These are phyloP conservation scores for Fusarium sp. DNA, from an alignment of 2,329 filamentous ascomycete species.

Conservation along the genomic window DNA sequence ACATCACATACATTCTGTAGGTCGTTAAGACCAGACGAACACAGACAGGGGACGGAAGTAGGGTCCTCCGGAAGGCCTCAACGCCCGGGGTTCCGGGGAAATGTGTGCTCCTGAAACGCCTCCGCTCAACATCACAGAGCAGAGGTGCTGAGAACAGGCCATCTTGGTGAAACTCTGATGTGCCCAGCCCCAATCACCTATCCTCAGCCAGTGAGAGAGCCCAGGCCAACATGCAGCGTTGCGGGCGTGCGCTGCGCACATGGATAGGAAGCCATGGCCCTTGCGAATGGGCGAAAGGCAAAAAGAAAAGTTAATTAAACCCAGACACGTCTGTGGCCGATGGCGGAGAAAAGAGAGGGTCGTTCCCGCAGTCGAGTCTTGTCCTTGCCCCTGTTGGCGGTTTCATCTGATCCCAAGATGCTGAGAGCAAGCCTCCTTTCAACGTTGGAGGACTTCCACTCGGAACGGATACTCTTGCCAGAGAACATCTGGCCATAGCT, in stretches of 20 bases:
- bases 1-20: not conserved
- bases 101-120: slow-evolving; percentile 35
- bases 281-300: not conserved
- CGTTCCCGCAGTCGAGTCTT: not conserved
- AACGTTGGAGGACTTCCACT: not conserved
- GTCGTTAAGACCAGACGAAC: not conserved
- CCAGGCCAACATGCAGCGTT: not conserved
- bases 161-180: slow-evolving; percentile 20
- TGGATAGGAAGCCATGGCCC: not conserved
- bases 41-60: slow-evolving; percentile 11
- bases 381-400: slow-evolving; percentile 16
- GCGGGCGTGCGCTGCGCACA: slow-evolving; percentile 1
- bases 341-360: slow-evolving; percentile 17
- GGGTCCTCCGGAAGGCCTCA: slow-evolving; percentile 19
- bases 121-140: not conserved
- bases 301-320: slow-evolving; percentile 29
- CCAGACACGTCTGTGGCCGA: not conserved
- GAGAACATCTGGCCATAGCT: slow-evolving; percentile 25
- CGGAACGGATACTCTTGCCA: not conserved
- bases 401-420: slow-evolving; percentile 36
- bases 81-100: slow-evolving; percentile 29
- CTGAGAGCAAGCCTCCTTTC: slow-evolving; percentile 5
- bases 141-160: slow-evolving; percentile 23
- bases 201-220: slow-evolving; percentile 3
- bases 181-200: slow-evolving; percentile 9